These are phyloP conservation scores for Neurospora tetraspora DNA, from an alignment of 495 filamentous ascomycete species.

Conservation along the genomic window DNA sequence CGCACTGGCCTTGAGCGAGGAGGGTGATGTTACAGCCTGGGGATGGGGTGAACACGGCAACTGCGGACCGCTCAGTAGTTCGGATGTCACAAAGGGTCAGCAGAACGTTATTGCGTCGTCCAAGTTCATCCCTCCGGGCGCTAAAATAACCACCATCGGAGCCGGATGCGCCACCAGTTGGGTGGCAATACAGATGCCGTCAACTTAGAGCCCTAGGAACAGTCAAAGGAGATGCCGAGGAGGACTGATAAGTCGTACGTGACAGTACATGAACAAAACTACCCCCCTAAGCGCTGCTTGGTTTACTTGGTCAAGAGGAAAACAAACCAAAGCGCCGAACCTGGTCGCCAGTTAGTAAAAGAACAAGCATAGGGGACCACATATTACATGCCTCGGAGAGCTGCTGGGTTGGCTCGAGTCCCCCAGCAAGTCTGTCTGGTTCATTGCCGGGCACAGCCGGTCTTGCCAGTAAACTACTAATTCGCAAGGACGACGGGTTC, in stretches of 20 bases:
- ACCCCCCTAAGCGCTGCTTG: background rate
- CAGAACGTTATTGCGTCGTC: constrained; percentile 52
- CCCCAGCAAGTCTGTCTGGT: constrained; percentile 19
- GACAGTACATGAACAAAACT: background rate
- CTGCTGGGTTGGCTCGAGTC: constrained; percentile 56
- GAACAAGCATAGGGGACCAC: background rate
- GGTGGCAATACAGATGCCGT: constrained; percentile 39
- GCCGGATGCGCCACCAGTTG: constrained; percentile 90
- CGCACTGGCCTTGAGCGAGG: constrained; percentile 53
- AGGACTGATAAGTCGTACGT: background rate
- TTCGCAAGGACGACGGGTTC: constrained; percentile 27
- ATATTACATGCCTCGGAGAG: constrained; percentile 43
- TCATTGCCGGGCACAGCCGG: constrained; percentile 19
- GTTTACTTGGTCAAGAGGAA: constrained; percentile 10
- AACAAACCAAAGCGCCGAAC: constrained; percentile 46
- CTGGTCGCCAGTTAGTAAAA: constrained; percentile 21
- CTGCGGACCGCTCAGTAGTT: constrained; percentile 61
- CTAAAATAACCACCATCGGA: constrained; percentile 46
- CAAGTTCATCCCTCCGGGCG: constrained; percentile 32
- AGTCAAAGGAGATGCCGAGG: background rate
- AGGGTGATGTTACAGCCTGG: constrained; percentile 61
- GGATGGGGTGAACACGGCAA: constrained; percentile 98
- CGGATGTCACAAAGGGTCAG: constrained; percentile 50
- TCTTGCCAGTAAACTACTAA: constrained; percentile 23
- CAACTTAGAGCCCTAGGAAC: background rate